Percentiles rank a stretch among this genome's conserved stretches.
Evolutionary conservation across 805 yeast genomes (phyloP).

Genomic region (Starmera pachycereana): DNA sequence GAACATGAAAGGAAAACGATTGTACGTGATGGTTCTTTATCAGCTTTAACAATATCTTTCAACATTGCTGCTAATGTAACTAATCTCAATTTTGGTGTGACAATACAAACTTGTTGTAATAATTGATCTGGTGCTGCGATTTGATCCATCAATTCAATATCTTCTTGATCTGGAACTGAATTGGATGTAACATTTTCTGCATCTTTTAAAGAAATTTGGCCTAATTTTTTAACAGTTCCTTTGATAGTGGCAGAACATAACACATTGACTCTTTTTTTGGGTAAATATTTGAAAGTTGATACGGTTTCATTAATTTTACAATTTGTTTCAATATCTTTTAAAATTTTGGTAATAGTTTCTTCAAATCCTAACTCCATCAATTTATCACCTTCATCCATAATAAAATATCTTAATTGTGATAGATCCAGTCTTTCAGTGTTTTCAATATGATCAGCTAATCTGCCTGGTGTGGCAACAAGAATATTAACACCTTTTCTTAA

Average conservation of each 20-base stretch:
- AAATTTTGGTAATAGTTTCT: conserved; percentile 75
- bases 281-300: conserved; percentile 43
- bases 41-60: conserved; percentile 31
- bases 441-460: conserved; percentile 89
- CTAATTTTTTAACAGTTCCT: conserved; percentile 67
- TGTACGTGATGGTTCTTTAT: conserved; percentile 36
- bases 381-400: conserved; percentile 94
- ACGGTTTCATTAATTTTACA: conserved; percentile 27
- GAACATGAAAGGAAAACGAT: conserved; percentile 90
- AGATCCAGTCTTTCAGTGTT: conserved; percentile 72
- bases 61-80: conserved; percentile 69
- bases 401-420: conserved; percentile 72
- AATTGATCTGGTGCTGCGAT: conserved; percentile 83
- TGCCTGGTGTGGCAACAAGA: conserved; percentile 96
- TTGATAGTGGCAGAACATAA: conserved; percentile 94
- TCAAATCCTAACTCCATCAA: conserved; percentile 95
- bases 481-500: conserved; percentile 92
- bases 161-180: conserved; percentile 22
- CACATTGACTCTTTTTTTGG: conserved; percentile 61
- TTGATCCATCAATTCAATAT: conserved; percentile 16
- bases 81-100: conserved; percentile 85
- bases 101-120: conserved; percentile 66
- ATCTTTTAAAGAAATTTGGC: conserved; percentile 62
- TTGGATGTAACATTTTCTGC: conserved; percentile 52
- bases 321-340: conserved; percentile 41